Conservation (phyloP, 139 green algal species). For the Pseudopediastrum boryanum region DNA sequence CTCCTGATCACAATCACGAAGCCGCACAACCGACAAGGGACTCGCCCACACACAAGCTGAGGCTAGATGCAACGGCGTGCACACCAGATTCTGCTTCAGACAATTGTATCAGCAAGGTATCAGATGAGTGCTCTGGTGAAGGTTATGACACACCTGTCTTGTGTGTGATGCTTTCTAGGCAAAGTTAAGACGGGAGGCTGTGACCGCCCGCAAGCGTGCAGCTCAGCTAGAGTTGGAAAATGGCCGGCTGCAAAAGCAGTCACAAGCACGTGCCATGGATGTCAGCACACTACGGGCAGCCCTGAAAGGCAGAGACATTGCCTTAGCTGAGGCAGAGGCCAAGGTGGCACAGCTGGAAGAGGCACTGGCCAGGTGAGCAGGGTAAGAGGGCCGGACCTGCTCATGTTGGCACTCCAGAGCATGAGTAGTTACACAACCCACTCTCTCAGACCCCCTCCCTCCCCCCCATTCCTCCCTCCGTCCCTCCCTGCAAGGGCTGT, state of each 20-base stretch:
- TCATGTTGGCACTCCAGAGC: too few relatives aligned
- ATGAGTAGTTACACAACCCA: too few relatives aligned
- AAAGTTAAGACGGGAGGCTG: constrained; percentile 51
- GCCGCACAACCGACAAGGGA: too few relatives aligned
- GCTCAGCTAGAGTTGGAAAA: constrained; percentile 57
- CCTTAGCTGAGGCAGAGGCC: constrained; percentile 43
- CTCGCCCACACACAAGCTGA: neutral
- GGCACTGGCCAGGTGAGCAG: constrained; percentile 36
- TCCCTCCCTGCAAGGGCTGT: too few relatives aligned
- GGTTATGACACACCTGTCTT: too few relatives aligned
- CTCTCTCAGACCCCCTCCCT: too few relatives aligned
- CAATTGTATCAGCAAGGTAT: neutral
- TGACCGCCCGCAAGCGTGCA: constrained; percentile 51
- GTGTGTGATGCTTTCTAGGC: constrained; percentile 34
- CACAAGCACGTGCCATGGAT: constrained; percentile 51
- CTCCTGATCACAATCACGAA: too few relatives aligned
- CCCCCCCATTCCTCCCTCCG: too few relatives aligned
- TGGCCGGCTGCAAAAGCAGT: constrained; percentile 30
- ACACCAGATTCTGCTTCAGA: neutral
- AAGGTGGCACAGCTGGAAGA: constrained; percentile 51
- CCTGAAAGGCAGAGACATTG: constrained; percentile 43
- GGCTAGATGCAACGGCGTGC: neutral
- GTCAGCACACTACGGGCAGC: constrained; percentile 34
- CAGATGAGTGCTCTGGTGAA: too few relatives aligned
- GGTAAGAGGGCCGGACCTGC: too few relatives aligned